Evolutionary conservation across 2,329 filamentous ascomycete species (phyloP).

Genomic region (Sarocladium brachiariae): DNA sequence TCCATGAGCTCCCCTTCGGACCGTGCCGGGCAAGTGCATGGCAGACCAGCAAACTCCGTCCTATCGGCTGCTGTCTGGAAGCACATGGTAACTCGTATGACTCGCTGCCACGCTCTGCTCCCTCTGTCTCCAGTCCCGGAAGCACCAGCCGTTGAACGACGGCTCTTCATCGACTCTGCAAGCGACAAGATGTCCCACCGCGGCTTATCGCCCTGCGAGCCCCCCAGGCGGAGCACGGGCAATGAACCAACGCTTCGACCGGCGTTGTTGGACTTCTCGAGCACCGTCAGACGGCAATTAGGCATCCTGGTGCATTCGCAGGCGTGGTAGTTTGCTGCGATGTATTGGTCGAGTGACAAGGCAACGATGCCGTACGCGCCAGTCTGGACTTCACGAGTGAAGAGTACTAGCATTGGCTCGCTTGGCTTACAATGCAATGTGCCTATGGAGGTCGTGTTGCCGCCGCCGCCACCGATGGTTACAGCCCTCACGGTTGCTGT

Average conservation of each 20-base stretch:
- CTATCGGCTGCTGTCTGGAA: conserved; percentile 14
- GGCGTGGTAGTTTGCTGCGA: conserved; percentile 25
- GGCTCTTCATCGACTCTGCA: neutral
- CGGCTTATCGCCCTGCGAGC: neutral
- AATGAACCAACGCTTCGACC: conserved; percentile 15
- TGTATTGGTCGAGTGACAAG: conserved; percentile 25
- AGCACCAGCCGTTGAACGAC: neutral
- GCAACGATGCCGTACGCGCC: conserved; percentile 22
- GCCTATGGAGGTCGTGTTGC: conserved; percentile 21
- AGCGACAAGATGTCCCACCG: conserved; percentile 3
- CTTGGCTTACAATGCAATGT: conserved; percentile 23
- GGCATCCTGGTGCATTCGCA: conserved; percentile 23
- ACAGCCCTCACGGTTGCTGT: conserved; percentile 18
- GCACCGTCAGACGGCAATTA: neutral
- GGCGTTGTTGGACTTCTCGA: conserved; percentile 2
- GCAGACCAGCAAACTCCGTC: conserved; percentile 15
- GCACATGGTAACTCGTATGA: conserved; percentile 16
- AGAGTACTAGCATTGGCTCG: conserved; percentile 28
- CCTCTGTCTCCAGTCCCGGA: neutral
- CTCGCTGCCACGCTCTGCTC: conserved; percentile 12
- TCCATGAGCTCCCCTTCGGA: conserved; percentile 13
- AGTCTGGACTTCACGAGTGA: conserved; percentile 19
- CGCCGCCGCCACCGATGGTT: conserved; percentile 17
- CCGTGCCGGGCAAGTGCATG: conserved; percentile 14
- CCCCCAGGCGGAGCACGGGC: conserved; percentile 11